Evolutionary conservation across 176 grass and related monocot species (phyloP).

Genomic region (Oryza longistaminata): DNA sequence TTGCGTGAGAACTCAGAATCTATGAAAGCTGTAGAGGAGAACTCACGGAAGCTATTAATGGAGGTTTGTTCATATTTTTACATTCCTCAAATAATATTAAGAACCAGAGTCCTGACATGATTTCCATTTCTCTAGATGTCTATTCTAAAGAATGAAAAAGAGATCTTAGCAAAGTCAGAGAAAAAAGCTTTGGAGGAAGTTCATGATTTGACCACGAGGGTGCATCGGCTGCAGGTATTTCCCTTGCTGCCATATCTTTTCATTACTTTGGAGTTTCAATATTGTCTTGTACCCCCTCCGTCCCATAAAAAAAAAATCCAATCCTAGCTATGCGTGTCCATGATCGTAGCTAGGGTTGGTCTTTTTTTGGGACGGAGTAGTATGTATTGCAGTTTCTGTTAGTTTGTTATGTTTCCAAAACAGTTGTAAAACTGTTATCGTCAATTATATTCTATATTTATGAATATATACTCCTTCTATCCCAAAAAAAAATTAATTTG

Average conservation of each 20-base stretch:
- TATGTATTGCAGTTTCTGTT: conserved; percentile 16
- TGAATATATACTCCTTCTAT: background rate
- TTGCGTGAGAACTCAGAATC: conserved; percentile 78
- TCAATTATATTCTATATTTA: conserved; percentile 16
- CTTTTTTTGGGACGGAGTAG: too few relatives aligned
- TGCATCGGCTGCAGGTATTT: conserved; percentile 85
- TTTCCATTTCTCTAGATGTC: conserved; percentile 55
- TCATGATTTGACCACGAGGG: conserved; percentile 61
- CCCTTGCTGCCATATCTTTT: background rate
- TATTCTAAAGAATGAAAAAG: conserved; percentile 81
- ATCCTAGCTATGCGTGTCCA: too few relatives aligned
- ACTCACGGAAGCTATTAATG: conserved; percentile 71
- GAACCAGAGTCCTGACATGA: conserved; percentile 10
- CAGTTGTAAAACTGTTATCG: background rate
- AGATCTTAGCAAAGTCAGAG: conserved; percentile 71
- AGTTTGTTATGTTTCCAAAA: conserved; percentile 1
- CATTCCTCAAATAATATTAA: conserved; percentile 13
- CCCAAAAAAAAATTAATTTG: too few relatives aligned
- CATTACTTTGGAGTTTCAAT: conserved; percentile 5
- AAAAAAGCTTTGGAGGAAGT: conserved; percentile 78
- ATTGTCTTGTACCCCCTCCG: background rate
- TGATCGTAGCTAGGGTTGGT: too few relatives aligned
- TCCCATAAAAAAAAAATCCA: too few relatives aligned
- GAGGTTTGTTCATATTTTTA: conserved; percentile 53
- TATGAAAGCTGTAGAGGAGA: conserved; percentile 73